Conservation (phyloP, 2,329 filamentous ascomycete species). For the Pyrenochaeta sp. region DNA sequence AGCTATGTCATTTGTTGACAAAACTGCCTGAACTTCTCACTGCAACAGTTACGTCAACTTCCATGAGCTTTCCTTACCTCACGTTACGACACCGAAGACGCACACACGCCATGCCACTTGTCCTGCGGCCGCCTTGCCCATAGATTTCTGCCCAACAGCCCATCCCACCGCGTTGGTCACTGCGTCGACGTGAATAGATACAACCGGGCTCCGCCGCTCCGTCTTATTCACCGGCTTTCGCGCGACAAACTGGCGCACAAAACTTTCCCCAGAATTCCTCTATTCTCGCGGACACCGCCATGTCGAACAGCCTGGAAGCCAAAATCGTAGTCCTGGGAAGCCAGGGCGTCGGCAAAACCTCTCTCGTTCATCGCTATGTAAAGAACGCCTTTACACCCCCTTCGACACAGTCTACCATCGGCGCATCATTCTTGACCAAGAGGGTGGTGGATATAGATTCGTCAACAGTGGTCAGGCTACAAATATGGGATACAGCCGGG, state of each 20-base stretch:
- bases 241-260: not conserved
- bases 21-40: not conserved
- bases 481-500: constrained; percentile 96
- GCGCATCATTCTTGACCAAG: constrained; percentile 67
- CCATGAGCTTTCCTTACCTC: constrained; percentile 18
- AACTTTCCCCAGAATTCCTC: not conserved
- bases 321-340: constrained; percentile 83
- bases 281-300: constrained; percentile 9
- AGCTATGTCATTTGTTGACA: constrained; percentile 31
- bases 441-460: constrained; percentile 78
- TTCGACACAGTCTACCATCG: constrained; percentile 57
- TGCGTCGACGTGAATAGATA: constrained; percentile 17
- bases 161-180: constrained; percentile 11
- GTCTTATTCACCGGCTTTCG: constrained; percentile 10
- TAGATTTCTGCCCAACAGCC: constrained; percentile 10
- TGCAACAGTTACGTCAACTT: constrained; percentile 15
- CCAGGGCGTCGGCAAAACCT: constrained; percentile 82
- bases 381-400: constrained; percentile 73
- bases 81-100: constrained; percentile 13
- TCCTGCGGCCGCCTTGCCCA: constrained; percentile 23
- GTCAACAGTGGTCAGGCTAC: constrained; percentile 85
- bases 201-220: not conserved
- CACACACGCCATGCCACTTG: constrained; percentile 42
- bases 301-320: constrained; percentile 70
- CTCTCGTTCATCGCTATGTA: constrained; percentile 77